Conservation (phyloP, 2,329 filamentous ascomycete species). For the Thyridium curvatum region DNA sequence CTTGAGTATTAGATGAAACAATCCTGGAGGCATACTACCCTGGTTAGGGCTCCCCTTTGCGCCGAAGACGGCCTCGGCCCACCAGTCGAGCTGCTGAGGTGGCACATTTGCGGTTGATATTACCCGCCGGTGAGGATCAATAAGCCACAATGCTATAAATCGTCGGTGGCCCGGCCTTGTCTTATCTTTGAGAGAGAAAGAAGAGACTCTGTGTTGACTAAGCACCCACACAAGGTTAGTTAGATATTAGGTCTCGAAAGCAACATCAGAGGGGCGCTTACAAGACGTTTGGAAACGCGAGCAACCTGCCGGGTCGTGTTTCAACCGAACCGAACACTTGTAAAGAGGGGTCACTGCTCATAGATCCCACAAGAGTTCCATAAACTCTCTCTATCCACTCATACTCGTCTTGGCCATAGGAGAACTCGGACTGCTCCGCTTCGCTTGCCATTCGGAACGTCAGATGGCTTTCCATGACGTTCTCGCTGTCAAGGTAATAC, state of each 20-base stretch:
- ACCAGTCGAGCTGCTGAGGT: conserved; percentile 29
- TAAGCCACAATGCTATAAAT: conserved; percentile 51
- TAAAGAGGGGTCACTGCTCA: conserved; percentile 15
- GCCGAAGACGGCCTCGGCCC: conserved; percentile 7
- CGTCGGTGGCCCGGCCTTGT: conserved; percentile 47
- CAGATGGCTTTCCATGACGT: conserved; percentile 37
- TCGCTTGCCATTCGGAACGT: conserved; percentile 31
- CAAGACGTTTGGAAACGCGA: conserved; percentile 34
- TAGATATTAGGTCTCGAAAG: too few species aligned
- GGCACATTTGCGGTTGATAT: conserved; percentile 35
- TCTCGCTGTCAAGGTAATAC: conserved; percentile 47
- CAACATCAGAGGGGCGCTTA: too few species aligned
- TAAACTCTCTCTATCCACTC: conserved; percentile 10
- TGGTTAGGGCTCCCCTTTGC: too few species aligned
- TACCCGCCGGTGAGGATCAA: conserved; percentile 47
- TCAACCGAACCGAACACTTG: conserved; percentile 35
- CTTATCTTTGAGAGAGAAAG: conserved; percentile 41
- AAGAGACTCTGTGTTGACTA: conserved; percentile 40
- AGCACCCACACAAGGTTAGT: too few species aligned
- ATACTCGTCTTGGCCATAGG: conserved; percentile 4
- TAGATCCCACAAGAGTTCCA: conserved; percentile 7
- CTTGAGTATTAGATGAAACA: too few species aligned
- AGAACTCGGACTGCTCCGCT: conserved; percentile 4
- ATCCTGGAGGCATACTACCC: too few species aligned
- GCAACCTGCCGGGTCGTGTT: conserved; percentile 32